Percentiles rank a stretch among this genome's conserved stretches.
Evolutionary conservation across 345 rosid genomes (phyloP).

Genomic region (Eucalyptus decipiens): DNA sequence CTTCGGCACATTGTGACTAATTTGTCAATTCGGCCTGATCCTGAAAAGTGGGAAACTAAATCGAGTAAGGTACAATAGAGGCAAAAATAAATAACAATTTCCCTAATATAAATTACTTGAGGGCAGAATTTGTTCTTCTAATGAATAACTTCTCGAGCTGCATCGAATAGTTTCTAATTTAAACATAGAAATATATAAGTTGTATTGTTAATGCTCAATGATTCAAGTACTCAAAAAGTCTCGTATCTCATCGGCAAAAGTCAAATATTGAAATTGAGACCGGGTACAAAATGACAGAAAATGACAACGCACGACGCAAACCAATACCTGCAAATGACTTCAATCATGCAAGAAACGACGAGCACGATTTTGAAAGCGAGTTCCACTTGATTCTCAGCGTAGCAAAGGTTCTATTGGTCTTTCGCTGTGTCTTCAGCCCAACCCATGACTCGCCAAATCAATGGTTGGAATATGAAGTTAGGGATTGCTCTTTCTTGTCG

Average conservation of each 20-base stretch:
- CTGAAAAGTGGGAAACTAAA: not conserved
- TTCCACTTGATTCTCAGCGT: not conserved
- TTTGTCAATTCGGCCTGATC: not conserved
- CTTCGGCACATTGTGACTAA: not conserved
- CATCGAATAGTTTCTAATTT: not conserved
- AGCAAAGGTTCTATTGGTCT: not conserved
- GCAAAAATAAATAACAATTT: not conserved
- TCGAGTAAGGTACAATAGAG: not conserved
- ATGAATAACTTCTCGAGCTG: not conserved
- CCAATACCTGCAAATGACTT: not conserved
- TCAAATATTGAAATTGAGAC: not conserved
- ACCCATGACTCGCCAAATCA: not conserved
- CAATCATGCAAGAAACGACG: not conserved
- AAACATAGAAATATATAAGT: not conserved
- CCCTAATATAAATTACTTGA: not conserved
- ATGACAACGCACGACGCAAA: not conserved
- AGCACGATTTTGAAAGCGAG: not conserved
- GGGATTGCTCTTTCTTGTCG: not conserved
- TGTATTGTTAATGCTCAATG: not conserved
- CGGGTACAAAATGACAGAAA: not conserved
- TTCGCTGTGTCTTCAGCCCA: not conserved
- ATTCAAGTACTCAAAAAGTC: not conserved
- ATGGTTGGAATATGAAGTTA: not conserved
- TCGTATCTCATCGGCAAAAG: not conserved
- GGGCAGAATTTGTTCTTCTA: not conserved